Base-by-base conservation (phyloP, 2,329 filamentous ascomycete species). In the Colletotrichum sp. region DNA sequence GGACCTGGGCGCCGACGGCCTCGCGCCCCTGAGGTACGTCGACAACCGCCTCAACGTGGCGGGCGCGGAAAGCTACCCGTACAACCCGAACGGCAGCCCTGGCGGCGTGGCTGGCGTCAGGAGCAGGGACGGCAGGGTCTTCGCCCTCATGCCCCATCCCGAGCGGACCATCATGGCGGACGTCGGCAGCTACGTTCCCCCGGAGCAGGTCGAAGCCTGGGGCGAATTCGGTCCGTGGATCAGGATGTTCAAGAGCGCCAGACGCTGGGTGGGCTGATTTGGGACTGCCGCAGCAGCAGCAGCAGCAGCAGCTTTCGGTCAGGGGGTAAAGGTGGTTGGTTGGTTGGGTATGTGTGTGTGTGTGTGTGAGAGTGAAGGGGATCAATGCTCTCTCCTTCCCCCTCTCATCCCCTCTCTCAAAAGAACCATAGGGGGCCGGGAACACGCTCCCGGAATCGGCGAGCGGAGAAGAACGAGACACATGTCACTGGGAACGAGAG, bases 71-170 rank as follows among this genome's bases (percentile, higher is more conserved):
- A 88, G 88, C 79, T 99, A 98, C 82, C 97, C 97, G 1, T 94
- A 89, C 86, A 98, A 98, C 87, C 94, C 89, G 67, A 98, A 98
- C 85, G 96, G 96, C 68, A 95, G 93, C 82, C 94, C 95, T 1
- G 89, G 90, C 77, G 96, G 95, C 81, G 94, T 98, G 78, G 94
- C 96, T 1, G 95, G 93, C 82, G 93, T 97, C 30, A 89, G 93
- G 79, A 96, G 91, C 80, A 90, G 88, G 58, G 93, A 98, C 82
- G 96, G 96, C 15, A 90, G 95, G 73, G 94, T 97, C 2, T 84
- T 98, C 79, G 95, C 95, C 8, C 91, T 98, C 87, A 98, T 98
- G 96, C 96, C 96, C 76, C 96, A 98, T 84, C 96, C 96, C 1
- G 96, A 98, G 87, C 91, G 96, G n/a, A 97, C 95, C 18, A 92